Base-by-base conservation (phyloP, 306 rosid species). In the Carpinus fangiana region DNA sequence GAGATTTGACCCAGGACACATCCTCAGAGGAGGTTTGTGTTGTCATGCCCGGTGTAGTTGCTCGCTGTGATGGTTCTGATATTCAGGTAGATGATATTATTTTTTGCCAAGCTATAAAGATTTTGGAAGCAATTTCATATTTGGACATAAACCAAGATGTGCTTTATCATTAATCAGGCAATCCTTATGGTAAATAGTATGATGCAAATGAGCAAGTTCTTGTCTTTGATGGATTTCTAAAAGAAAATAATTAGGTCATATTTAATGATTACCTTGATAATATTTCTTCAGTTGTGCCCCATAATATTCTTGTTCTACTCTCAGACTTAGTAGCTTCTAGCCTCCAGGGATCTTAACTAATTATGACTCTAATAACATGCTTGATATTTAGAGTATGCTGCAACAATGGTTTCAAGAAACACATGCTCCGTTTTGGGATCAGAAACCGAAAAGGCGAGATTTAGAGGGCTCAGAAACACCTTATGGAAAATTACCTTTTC, bases 21-120 rank as follows among this genome's bases (percentile, higher is more conserved):
- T 91, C 94, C 59, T 86, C 92, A 0, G 98, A 93, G 88, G 99
- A 95, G 88, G 93, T 93, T 84, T 93, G 93, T 73, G 81, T 89
- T 74, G 87, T 91, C 55, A 85, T 93, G 94, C 90, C 92, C 0
- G 94, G 99, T 16, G 92, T 90, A 6, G 81, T 95, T 82, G 96
- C 94, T 28, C 99, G 99, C 71, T 86, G 89, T 74, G 97, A 91
- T 82, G 93, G 95, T 59, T 89, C 91, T 4, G 93, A 91, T 77
- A 86, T 95, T 79, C 93, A 91, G 99, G 99, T 95, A 85, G 52
- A 50, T 26, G 72, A 28, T 14, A 18, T 38, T 72, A 77, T 75
- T 69, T 61, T n/a, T 68, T 36, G 34, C 59, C 71, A 16, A 43
- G 3, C 43, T 65, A 12, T 47, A 62, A 60, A 34, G 66, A 52